Conservation (phyloP, 2,329 filamentous ascomycete genomes). For the Penicillium brasilianum region DNA sequence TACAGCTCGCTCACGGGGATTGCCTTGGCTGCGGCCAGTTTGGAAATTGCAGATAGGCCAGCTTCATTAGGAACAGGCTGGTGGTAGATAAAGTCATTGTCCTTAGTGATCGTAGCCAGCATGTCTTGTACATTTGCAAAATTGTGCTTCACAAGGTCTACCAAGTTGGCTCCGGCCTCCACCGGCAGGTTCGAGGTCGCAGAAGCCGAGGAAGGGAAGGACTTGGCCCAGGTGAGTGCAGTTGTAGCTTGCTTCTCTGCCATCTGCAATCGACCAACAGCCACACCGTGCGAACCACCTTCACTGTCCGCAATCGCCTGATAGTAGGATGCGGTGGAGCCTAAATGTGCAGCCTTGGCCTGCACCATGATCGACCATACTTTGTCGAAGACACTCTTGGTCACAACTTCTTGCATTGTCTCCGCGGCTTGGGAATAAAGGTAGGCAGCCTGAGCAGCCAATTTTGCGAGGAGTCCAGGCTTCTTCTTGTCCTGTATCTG, state of each 20-base stretch:
- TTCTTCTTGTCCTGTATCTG: constrained; percentile 94
- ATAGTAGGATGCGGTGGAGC: constrained; percentile 88
- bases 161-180: constrained; percentile 74
- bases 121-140: constrained; percentile 80
- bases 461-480: constrained; percentile 84
- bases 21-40: constrained; percentile 92
- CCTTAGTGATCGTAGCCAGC: constrained; percentile 75
- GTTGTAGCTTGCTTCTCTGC: constrained; percentile 81
- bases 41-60: constrained; percentile 78
- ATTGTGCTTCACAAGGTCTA: constrained; percentile 85
- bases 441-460: constrained; percentile 87
- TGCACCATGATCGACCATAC: constrained; percentile 78
- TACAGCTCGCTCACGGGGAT: constrained; percentile 97
- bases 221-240: constrained; percentile 74
- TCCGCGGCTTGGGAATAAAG: constrained; percentile 87
- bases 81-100: constrained; percentile 99
- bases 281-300: constrained; percentile 81
- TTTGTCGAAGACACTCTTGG: constrained; percentile 89
- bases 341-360: constrained; percentile 80
- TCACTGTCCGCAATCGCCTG: constrained; percentile 92
- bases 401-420: constrained; percentile 89
- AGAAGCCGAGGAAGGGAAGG: constrained; percentile 79
- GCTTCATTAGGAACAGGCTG: constrained; percentile 87
- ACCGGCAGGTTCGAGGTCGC: constrained; percentile 81
- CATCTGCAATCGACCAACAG: constrained; percentile 79